Evolutionary conservation across 495 filamentous ascomycete species (phyloP), one percentile per base, ranked within the genome.

Genomic region (Lasiosphaeria hispida): DNA sequence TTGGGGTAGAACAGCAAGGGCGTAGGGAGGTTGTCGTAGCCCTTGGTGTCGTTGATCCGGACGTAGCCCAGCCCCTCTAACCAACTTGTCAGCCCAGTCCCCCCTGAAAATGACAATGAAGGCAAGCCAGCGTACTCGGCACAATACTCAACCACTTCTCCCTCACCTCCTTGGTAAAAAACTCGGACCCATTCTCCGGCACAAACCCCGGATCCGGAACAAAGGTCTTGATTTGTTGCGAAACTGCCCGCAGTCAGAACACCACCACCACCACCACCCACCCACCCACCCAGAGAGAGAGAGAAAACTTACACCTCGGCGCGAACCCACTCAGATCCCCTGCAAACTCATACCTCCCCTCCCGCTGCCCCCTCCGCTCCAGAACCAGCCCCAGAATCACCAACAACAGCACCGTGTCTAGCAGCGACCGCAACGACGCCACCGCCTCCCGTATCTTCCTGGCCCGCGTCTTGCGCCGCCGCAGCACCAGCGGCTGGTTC

Each of bases 211-310:
- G 70, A 41, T 77, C 72, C 6, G 74, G 73, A 0, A 64, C 49
- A 57, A 80, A 80, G 0, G 63, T 69, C n/a, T 57, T 71, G 60
- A 80, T 68, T 61, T 77, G 71, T 23, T 77, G 73, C 18, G 73
- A 70, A 48, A 79, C 71, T 75, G 58, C 2, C 33, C 17, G 30
- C 43, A 35, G 15, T 1, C 6, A 0, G 2, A n/a, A n/a, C n/a
- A n/a, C n/a, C n/a, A n/a, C n/a, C n/a, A n/a, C n/a, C 15, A 18
- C 56, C 14, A 45, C 14, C 36, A 37, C 8, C 13, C 30, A 38
- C 38, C 17, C 10, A n/a, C 19, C 23, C 3, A n/a, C 18, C 15
- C 33, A 10, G 11, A 2, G 10, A 30, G 5, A 40, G n/a, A 37
- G 10, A 36, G 11, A 19, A 8, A 8, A 47, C 66, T 18, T 57